Base-by-base conservation (phyloP, 1,284 basidiomycete genomes). In the Rhodotorula glutinis region DNA sequence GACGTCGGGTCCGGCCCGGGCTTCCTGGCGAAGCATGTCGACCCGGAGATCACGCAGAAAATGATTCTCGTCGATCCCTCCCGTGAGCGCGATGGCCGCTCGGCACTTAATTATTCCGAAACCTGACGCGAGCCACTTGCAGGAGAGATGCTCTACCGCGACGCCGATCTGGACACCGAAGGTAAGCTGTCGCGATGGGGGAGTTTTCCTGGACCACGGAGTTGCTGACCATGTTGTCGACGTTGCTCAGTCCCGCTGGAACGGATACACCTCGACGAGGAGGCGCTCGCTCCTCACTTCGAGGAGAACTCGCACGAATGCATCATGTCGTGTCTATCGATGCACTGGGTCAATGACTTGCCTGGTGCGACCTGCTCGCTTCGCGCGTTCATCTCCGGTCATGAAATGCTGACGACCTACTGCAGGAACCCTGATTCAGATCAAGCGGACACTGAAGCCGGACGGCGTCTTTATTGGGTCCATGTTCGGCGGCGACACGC, bases 261-360 rank as follows among this genome's bases (percentile, higher is more conserved):
- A 74, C 83, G 91, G 52, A 81, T 88, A 61, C 84, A 86, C 66
- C 86, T 83, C 56, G 90, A 93, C 73, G 91, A 93, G 77, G 91
- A 94, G 78, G 81, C 83, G 51, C 79, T 92, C 27, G 75, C 78
- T 3, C 62, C 62, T 0, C 62, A 56, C 27, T 82, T 98, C 33
- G 82, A 83, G 19, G 85, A 82, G 9, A 85, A 89, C 66, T 90
- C 89, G 27, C 88, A 95, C 77, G 95, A 98, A 77, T 92, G 91
- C 49, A 86, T 98, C 54, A 87, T 98, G 41, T 94, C 91, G 21
- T 92, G 90, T 75, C 84, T 96, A 4, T 89, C 88, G 65, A 82
- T 98, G 61, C 96, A 99, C 76, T 99, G 96, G 96, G 87, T 97
- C 14, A 98, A 98, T 75, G 96, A 99, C 80, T 84, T 99, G 19